These are phyloP conservation scores for Crotalaria pallida DNA, from an alignment of 306 rosid species.

Conservation along the genomic window DNA sequence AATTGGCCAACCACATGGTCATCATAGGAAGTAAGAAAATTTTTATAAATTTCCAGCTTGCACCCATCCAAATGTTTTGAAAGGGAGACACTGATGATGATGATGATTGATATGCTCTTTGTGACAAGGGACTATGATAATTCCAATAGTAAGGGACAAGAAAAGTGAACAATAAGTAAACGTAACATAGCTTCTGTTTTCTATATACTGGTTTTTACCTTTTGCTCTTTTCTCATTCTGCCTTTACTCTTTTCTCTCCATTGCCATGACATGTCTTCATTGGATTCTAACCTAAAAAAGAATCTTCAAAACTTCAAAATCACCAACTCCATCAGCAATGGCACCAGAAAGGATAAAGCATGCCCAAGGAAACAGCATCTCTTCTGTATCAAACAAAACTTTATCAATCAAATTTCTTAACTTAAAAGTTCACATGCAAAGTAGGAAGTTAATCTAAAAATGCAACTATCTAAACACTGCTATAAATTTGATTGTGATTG, in stretches of 20 bases:
- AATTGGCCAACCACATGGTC: background rate
- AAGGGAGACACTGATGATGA: background rate
- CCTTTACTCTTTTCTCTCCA: constrained; percentile 23
- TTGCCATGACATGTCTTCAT: constrained; percentile 16
- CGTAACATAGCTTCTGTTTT: background rate
- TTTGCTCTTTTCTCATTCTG: constrained; percentile 29
- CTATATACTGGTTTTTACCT: constrained; percentile 45
- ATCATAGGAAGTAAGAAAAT: background rate
- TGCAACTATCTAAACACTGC: background rate
- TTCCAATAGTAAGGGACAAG: constrained; percentile 34
- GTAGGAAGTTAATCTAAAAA: background rate
- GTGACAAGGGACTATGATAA: constrained; percentile 4
- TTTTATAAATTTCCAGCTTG: background rate
- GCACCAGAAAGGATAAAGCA: constrained; percentile 17
- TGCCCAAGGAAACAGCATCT: constrained; percentile 25
- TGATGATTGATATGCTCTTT: background rate
- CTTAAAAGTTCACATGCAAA: background rate
- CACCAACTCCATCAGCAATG: constrained; percentile 32
- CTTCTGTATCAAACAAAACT: constrained; percentile 35
- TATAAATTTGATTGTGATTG: background rate
- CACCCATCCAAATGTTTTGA: background rate
- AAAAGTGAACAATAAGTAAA: constrained; percentile 30
- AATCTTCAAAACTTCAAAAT: constrained; percentile 27
- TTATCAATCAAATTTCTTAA: background rate
- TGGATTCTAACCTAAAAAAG: constrained; percentile 1